Evolutionary conservation across 202 grass and related monocot species (phyloP).

Genomic region (Zoysia matrella): DNA sequence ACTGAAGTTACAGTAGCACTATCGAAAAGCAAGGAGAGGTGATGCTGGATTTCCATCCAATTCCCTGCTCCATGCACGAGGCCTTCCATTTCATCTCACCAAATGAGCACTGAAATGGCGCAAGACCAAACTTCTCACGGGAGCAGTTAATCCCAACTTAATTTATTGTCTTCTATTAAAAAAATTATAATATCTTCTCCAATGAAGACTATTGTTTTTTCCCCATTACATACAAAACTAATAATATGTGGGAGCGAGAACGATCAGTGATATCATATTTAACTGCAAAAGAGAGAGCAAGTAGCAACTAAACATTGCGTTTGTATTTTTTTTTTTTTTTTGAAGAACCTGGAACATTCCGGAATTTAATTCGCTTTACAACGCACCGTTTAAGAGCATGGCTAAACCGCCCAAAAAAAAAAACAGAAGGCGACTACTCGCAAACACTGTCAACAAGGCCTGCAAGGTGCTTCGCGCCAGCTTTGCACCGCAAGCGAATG

Average conservation of each 20-base stretch:
- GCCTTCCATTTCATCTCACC: conserved; percentile 26
- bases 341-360: too few relatives aligned
- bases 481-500: too few relatives aligned
- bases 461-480: too few relatives aligned
- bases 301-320: neutral
- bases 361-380: too few relatives aligned
- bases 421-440: too few relatives aligned
- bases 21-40: conserved; percentile 45
- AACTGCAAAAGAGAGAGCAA: conserved; percentile 18
- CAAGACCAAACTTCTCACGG: conserved; percentile 70
- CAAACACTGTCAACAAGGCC: too few relatives aligned
- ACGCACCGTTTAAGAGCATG: too few relatives aligned
- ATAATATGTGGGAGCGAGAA: neutral
- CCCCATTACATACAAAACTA: too few relatives aligned
- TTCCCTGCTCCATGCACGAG: neutral
- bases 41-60: conserved; percentile 3
- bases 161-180: neutral
- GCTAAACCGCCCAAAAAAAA: too few relatives aligned
- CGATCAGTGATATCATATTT: conserved; percentile 38
- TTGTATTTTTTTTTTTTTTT: too few relatives aligned
- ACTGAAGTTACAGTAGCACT: conserved; percentile 54
- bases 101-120: neutral
- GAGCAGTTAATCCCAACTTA: conserved; percentile 37
- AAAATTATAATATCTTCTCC: neutral
- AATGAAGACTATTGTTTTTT: too few relatives aligned